Base-by-base conservation (phyloP, 805 yeast species). In the Hanseniaspora osmophila region DNA sequence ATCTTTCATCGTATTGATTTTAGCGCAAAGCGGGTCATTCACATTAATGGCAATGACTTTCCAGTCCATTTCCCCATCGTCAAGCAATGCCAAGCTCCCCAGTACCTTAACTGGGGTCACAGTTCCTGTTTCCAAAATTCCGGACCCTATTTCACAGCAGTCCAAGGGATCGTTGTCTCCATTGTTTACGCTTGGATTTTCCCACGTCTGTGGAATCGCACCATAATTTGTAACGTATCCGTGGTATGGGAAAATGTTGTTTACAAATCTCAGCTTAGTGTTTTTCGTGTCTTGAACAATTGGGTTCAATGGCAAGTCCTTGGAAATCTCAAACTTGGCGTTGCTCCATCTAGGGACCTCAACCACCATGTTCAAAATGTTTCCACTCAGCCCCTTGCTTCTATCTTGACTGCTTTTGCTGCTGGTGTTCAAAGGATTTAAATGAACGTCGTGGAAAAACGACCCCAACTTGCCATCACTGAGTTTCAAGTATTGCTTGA, bases 291-390 rank as follows among this genome's bases (percentile, higher is more conserved):
- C 98, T 73, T 92, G 98, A 51, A 84, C 72, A 57, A 92, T 92
- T 59, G 98, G 98, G 74, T 92, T 92, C 63, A 87, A 74, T 41
- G 75, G 67, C 56, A 69, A 69, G 58, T 84, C 94, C 70, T 87
- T 88, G 65, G 83, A 77, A 67, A 88, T 87, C 68, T 92, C 98
- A 65, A 88, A 74, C 73, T 92, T 92, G 53, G 96, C 97, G 64
- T 92, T 92, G 61, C 95, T 76, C 96, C 96, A 90, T 68, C 97
- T 83, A 63, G 98, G 98, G 54, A 92, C 87, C 70, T 92, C 98
- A 52, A 92, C 96, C 57, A 92, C 74, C 84, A 85, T 81, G 15
- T 46, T 46, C 27, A 43, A 40, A 15, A 46, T n/a, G 13, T 35
- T 40, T 3, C 17, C 30, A 58, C 6, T 6, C 13, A 32, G 5